Evolutionary conservation across 2,329 filamentous ascomycete genomes (phyloP).

Genomic region (Penicillium sclerotiorum): DNA sequence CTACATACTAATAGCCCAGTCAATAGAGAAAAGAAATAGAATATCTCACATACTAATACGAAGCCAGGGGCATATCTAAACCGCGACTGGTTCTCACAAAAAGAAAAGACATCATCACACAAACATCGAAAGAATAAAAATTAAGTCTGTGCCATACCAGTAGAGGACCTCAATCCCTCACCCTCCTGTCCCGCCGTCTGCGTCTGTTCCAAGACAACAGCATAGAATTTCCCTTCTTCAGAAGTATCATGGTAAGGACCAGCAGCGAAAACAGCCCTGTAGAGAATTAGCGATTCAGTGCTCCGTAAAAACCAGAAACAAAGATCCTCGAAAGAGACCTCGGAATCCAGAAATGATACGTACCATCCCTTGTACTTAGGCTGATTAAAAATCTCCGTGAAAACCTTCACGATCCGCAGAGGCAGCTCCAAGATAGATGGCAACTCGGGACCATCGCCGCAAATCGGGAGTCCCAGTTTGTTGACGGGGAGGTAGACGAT

Average conservation of each 20-base stretch:
- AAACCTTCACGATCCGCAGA: constrained; percentile 36
- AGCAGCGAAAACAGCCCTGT: constrained; percentile 37
- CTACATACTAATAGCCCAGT: too few species aligned
- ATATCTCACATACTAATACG: too few species aligned
- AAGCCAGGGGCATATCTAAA: too few species aligned
- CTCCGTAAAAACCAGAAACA: too few species aligned
- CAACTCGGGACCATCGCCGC: constrained; percentile 34
- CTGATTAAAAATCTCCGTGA: constrained; percentile 44
- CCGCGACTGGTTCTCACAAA: too few species aligned
- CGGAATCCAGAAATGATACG: too few species aligned
- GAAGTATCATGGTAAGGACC: constrained; percentile 40
- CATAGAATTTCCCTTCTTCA: constrained; percentile 42
- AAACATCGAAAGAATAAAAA: not conserved
- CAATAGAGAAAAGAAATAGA: too few species aligned
- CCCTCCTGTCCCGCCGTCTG: constrained; percentile 3
- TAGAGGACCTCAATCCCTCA: not conserved
- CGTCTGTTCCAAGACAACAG: constrained; percentile 39
- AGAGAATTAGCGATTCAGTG: not conserved
- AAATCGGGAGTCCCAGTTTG: constrained; percentile 40
- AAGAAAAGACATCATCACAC: not conserved
- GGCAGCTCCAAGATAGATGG: constrained; percentile 40
- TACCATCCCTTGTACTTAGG: constrained; percentile 44
- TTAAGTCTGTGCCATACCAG: too few species aligned
- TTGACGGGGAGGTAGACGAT: constrained; percentile 38
- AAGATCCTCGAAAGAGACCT: too few species aligned